Percentiles rank a stretch among this genome's conserved stretches.
Evolutionary conservation across 192 early-diverging fungal species (phyloP).

Genomic region (Coemansia interrupta): DNA sequence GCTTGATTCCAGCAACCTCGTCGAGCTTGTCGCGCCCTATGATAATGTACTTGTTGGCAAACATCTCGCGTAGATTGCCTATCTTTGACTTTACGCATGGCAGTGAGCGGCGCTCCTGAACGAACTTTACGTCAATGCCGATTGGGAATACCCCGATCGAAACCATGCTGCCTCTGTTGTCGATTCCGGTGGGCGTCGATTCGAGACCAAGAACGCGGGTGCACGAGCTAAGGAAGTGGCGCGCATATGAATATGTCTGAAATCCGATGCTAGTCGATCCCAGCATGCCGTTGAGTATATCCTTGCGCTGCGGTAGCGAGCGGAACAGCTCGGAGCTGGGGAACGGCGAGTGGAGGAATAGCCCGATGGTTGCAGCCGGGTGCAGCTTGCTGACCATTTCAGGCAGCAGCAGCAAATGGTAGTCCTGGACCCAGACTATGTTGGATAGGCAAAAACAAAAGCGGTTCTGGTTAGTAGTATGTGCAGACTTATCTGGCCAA

Average conservation of each 20-base stretch:
- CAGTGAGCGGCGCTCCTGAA: slow-evolving; percentile 61
- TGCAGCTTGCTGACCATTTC: slow-evolving; percentile 74
- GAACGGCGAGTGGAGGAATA: slow-evolving; percentile 95
- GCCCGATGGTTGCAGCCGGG: slow-evolving; percentile 81
- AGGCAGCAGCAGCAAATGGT: slow-evolving; percentile 90
- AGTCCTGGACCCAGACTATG: slow-evolving; percentile 86
- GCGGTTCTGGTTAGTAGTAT: too few relatives aligned
- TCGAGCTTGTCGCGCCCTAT: slow-evolving; percentile 96
- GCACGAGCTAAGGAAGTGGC: slow-evolving; percentile 89
- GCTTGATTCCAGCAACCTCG: slow-evolving; percentile 87
- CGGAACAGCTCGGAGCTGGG: slow-evolving; percentile 92
- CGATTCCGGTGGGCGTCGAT: slow-evolving; percentile 84
- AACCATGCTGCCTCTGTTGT: slow-evolving; percentile 73
- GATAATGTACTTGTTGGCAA: slow-evolving; percentile 87
- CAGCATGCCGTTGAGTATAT: slow-evolving; percentile 82
- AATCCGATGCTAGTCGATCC: slow-evolving; percentile 93
- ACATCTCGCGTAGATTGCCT: slow-evolving; percentile 73
- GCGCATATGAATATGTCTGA: slow-evolving; percentile 94
- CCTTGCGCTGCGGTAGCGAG: slow-evolving; percentile 77
- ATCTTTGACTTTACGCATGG: slow-evolving; percentile 75
- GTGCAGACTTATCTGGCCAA: too few relatives aligned
- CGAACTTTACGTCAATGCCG: slow-evolving; percentile 85
- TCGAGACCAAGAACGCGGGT: slow-evolving; percentile 92
- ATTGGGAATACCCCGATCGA: slow-evolving; percentile 91
- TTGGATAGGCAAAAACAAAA: slow-evolving; percentile 1